Conservation (phyloP, 1,139 yeast species). For the Yamadazyma diospyri region DNA sequence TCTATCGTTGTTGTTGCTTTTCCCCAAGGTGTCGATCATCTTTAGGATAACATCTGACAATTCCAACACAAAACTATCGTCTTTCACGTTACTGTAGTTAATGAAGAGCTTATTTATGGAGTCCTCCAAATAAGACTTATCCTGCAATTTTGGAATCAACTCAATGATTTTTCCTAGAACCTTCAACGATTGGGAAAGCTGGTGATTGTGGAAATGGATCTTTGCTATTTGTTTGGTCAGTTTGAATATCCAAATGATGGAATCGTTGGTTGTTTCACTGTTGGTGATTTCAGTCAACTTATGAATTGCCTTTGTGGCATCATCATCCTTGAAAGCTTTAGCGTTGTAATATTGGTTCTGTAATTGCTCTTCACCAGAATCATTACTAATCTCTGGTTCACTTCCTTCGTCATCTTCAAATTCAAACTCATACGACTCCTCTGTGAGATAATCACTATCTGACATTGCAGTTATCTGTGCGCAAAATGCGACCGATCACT, state of each 20-base stretch:
- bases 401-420: slow-evolving; percentile 57
- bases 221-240: slow-evolving; percentile 66
- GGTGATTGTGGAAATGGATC: slow-evolving; percentile 35
- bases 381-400: slow-evolving; percentile 15
- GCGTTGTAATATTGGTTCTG: slow-evolving; percentile 58
- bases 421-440: slow-evolving; percentile 66
- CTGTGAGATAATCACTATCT: slow-evolving; percentile 54
- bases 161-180: slow-evolving; percentile 22
- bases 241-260: slow-evolving; percentile 49
- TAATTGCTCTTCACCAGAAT: slow-evolving; percentile 18
- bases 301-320: slow-evolving; percentile 42
- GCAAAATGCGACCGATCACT: background rate
- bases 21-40: slow-evolving; percentile 16
- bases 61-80: slow-evolving; percentile 22
- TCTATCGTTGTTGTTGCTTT: slow-evolving; percentile 40
- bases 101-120: slow-evolving; percentile 55
- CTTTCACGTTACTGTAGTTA: slow-evolving; percentile 34
- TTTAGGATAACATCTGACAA: slow-evolving; percentile 29
- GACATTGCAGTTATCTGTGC: no score
- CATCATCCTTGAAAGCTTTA: slow-evolving; percentile 62
- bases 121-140: slow-evolving; percentile 54
- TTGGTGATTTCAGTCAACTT: slow-evolving; percentile 37
- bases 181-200: slow-evolving; percentile 32
- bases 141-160: slow-evolving; percentile 27
- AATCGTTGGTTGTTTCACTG: slow-evolving; percentile 18